A percentile compares a stretch with the other conserved stretches of the same genome.
Evolutionary conservation across 805 yeast species (phyloP).

Genomic region (Cephaloascus fragrans): DNA sequence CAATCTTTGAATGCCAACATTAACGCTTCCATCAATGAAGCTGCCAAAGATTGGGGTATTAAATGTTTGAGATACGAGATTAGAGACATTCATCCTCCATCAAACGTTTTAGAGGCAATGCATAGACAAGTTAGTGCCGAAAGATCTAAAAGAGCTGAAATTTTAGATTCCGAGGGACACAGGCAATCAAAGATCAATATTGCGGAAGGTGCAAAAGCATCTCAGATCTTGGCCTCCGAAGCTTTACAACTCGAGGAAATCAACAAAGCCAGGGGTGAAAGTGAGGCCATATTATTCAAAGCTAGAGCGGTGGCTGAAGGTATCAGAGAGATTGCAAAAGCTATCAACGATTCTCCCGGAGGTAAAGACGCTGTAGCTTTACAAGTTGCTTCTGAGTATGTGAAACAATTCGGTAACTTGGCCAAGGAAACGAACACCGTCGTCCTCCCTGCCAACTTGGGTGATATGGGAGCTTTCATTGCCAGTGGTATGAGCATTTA

Average conservation of each 20-base stretch:
- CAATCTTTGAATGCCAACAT: constrained; percentile 64
- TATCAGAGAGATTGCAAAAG: constrained; percentile 50
- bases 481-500: constrained; percentile 71
- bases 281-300: constrained; percentile 54
- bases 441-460: constrained; percentile 66
- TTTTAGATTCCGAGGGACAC: constrained; percentile 77
- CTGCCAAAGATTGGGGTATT: constrained; percentile 81
- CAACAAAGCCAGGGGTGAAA: constrained; percentile 66
- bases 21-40: constrained; percentile 73
- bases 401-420: constrained; percentile 69
- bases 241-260: constrained; percentile 53
- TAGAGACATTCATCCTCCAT: constrained; percentile 83
- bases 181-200: constrained; percentile 72
- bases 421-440: constrained; percentile 78
- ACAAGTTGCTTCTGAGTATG: constrained; percentile 77
- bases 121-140: constrained; percentile 86
- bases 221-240: constrained; percentile 68
- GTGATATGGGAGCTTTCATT: constrained; percentile 65
- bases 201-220: constrained; percentile 73
- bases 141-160: constrained; percentile 79
- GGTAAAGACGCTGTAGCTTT: constrained; percentile 70
- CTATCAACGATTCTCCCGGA: constrained; percentile 58
- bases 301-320: constrained; percentile 72
- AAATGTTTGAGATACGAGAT: constrained; percentile 78
- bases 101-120: constrained; percentile 81